Percentiles rank a stretch among this genome's conserved stretches.
These are phyloP conservation scores for Scedosporium minutisporum DNA, from an alignment of 2,329 filamentous ascomycete species.

Conservation along the genomic window DNA sequence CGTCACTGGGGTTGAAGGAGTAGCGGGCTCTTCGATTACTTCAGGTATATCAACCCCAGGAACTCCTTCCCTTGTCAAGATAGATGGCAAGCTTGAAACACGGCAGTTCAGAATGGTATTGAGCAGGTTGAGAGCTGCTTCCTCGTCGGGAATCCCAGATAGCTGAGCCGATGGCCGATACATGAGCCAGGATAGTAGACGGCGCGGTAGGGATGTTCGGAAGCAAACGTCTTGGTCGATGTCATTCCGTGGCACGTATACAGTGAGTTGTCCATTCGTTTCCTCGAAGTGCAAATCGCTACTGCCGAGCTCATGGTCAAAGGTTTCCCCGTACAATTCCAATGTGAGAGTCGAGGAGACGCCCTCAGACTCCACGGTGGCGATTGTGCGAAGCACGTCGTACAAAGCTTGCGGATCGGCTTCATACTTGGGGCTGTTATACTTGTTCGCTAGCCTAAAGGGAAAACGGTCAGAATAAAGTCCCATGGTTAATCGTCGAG, in stretches of 20 bases:
- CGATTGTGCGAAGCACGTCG: slow-evolving; percentile 11
- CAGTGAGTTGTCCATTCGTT: slow-evolving; percentile 7
- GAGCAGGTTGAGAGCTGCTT: not conserved
- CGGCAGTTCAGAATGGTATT: not conserved
- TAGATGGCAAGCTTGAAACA: not conserved
- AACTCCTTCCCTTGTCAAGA: slow-evolving; percentile 3
- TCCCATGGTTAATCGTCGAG: not conserved
- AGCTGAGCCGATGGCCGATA: slow-evolving; percentile 8
- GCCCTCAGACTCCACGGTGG: slow-evolving; percentile 15
- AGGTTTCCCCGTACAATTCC: slow-evolving; percentile 10
- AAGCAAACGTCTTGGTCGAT: slow-evolving; percentile 14
- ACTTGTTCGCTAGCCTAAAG: slow-evolving; percentile 18
- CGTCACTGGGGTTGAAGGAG: too few relatives aligned
- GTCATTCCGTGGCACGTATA: slow-evolving; percentile 17
- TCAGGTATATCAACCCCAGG: not conserved
- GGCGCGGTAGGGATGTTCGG: slow-evolving; percentile 11
- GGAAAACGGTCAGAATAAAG: not conserved
- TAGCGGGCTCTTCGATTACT: too few relatives aligned
- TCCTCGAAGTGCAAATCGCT: slow-evolving; percentile 16
- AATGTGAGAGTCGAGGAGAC: slow-evolving; percentile 15
- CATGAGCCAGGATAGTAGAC: slow-evolving; percentile 20
- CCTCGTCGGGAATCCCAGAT: not conserved
- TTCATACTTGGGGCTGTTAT: slow-evolving; percentile 14
- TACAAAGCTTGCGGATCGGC: slow-evolving; percentile 14
- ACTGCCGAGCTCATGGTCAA: slow-evolving; percentile 7